Evolutionary conservation across 2,329 filamentous ascomycete species (phyloP).

Genomic region (Penicillium sp.): DNA sequence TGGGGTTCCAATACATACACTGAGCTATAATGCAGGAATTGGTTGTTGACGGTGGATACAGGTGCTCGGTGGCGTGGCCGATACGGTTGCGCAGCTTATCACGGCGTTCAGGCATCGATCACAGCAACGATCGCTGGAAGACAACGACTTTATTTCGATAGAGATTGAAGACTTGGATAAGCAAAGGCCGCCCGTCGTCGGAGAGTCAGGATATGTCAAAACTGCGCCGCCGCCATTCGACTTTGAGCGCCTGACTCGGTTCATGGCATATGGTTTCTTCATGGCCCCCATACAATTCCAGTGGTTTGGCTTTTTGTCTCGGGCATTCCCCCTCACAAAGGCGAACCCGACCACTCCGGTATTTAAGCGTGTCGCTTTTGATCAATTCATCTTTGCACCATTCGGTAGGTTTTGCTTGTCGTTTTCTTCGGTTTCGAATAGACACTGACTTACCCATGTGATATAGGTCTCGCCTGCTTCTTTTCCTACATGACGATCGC

Average conservation of each 20-base stretch:
- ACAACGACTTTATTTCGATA: constrained; percentile 73
- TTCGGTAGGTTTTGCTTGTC: constrained; percentile 58
- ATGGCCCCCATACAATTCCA: constrained; percentile 95
- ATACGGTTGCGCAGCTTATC: constrained; percentile 92
- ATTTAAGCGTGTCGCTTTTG: constrained; percentile 85
- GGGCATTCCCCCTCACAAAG: constrained; percentile 81
- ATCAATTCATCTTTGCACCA: constrained; percentile 91
- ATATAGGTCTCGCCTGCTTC: constrained; percentile 72
- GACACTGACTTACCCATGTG: neutral
- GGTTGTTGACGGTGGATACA: constrained; percentile 30
- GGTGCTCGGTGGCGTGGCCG: constrained; percentile 89
- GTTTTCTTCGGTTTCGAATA: neutral
- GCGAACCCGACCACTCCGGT: constrained; percentile 71
- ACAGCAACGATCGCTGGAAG: constrained; percentile 53
- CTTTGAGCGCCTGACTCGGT: constrained; percentile 88
- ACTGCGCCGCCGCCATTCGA: constrained; percentile 80
- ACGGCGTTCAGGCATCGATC: constrained; percentile 69
- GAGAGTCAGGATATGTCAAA: constrained; percentile 66
- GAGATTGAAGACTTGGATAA: constrained; percentile 86
- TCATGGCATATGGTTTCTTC: constrained; percentile 95
- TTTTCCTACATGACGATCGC: constrained; percentile 96
- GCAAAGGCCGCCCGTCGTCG: constrained; percentile 67
- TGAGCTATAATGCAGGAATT: neutral
- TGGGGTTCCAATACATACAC: neutral
- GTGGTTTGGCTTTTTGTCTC: constrained; percentile 87